Base-by-base conservation (phyloP, 306 rosid species). In the Vicia sativa region DNA sequence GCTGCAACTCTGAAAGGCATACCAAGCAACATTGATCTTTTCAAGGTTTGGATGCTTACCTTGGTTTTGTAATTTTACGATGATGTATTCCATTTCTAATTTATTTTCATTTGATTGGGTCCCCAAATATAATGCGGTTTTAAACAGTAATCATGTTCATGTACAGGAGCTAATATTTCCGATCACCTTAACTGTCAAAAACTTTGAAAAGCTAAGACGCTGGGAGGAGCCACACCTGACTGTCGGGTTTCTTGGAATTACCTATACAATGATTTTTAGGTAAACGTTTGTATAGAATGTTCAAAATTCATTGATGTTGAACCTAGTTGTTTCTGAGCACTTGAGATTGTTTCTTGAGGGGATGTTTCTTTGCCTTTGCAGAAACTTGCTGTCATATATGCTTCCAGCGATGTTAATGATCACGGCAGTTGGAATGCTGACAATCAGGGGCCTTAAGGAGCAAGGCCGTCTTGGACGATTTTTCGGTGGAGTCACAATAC, bases 391-490 rank as follows among this genome's bases (percentile, higher is more conserved):
- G 81, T 75, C 96, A 49, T 90, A 81, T 80, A 62, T 86, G 49
- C 76, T 93, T 77, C 98, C 98, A 29, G 45, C 74, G 7, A 74
- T 76, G 79, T 74, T 93, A 87, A 77, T 90, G 54, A 73, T 77
- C 67, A 63, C 75, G 80, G 96, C 96, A 14, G 84, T 85, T 72
- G 87, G 84, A 50, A 84, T 93, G 96, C 87, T 90, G 66, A 84
- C 88, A 52, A 61, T 93, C 49, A 87, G 91, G 86, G 85, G 96
- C 68, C 88, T 93, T 34, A 93, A 78, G 86, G 90, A 90, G 79
- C 98, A 93, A 85, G 98, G 98, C 44, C 96, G 98, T 75, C 96
- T 93, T 61, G 96, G 98, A 43, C 82, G 98, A 53, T 81, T 84
- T 71, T 93, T 93, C 38, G 96, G 93, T 56, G 75, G 73, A 79